Evolutionary conservation across 768 basidiomycete species (phyloP).

Genomic region (Mrakia hoshinonis): DNA sequence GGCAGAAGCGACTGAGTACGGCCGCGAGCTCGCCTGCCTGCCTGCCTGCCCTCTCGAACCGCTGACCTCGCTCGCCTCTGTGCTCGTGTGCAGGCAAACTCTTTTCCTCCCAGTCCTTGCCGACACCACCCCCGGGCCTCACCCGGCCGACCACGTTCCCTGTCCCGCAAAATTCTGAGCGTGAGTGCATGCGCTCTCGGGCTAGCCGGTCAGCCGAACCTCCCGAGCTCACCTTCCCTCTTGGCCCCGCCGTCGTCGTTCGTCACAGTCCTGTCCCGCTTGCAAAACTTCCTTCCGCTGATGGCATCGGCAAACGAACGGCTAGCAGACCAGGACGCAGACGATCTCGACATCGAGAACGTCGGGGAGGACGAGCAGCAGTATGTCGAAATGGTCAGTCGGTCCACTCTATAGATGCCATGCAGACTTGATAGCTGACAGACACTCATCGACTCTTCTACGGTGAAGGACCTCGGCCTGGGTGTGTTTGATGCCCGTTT

Average conservation of each 20-base stretch:
- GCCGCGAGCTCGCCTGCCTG: background rate
- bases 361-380: conserved; percentile 23
- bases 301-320: conserved; percentile 25
- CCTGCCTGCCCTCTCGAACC: background rate
- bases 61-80: background rate
- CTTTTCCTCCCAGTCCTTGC: conserved; percentile 5
- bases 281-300: conserved; percentile 22
- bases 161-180: conserved; percentile 19
- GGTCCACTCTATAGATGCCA: background rate
- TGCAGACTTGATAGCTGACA: background rate
- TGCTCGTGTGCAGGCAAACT: conserved; percentile 1
- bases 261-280: conserved; percentile 25
- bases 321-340: background rate
- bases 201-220: background rate
- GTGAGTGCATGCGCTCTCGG: conserved; percentile 3
- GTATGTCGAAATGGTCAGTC: conserved; percentile 27
- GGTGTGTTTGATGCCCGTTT: conserved; percentile 27
- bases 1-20: conserved; percentile 22
- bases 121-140: background rate
- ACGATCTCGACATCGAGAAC: conserved; percentile 27
- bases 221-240: background rate
- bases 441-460: background rate
- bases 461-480: conserved; percentile 20
- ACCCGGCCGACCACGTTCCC: conserved; percentile 19
- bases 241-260: too few relatives aligned